Evolutionary conservation across 108 stramenopile genomes (phyloP).

Genomic region (Fragilaria radians): DNA sequence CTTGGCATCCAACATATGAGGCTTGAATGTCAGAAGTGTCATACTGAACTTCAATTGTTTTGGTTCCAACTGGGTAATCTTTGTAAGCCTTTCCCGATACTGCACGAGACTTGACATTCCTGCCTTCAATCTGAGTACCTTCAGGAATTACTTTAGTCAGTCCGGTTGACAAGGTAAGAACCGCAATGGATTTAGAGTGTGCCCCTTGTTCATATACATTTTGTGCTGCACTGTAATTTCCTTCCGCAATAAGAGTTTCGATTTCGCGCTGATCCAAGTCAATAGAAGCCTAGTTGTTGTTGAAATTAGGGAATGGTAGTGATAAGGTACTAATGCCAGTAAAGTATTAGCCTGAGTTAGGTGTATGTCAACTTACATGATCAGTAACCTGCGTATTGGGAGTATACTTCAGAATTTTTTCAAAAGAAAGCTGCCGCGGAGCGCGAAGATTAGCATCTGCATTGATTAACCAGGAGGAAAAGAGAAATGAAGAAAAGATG

Average conservation of each 20-base stretch:
- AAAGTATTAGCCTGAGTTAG: neutral
- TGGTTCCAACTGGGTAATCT: conserved; percentile 8
- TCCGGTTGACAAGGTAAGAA: conserved; percentile 17
- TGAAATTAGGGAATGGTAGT: neutral
- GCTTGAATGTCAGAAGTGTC: conserved; percentile 31
- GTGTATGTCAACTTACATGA: conserved; percentile 1
- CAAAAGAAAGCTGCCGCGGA: neutral
- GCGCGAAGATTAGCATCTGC: neutral
- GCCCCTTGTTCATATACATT: conserved; percentile 34
- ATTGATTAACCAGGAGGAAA: neutral
- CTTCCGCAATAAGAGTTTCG: conserved; percentile 19
- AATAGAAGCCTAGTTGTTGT: conserved; percentile 16
- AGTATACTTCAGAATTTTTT: neutral
- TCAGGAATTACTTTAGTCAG: conserved; percentile 10
- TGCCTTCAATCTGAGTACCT: conserved; percentile 24
- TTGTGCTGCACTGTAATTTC: conserved; percentile 15
- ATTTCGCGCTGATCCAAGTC: conserved; percentile 57
- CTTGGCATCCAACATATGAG: conserved; percentile 26
- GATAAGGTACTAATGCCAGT: neutral
- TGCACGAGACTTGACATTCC: conserved; percentile 16
- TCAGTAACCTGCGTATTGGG: conserved; percentile 1
- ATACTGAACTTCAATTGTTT: conserved; percentile 41
- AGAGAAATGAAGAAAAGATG: neutral
- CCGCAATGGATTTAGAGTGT: conserved; percentile 41
- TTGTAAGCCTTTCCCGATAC: conserved; percentile 27